These are phyloP conservation scores for Pyricularia pennisetigena DNA, from an alignment of 2,329 filamentous ascomycete genomes.

Conservation along the genomic window DNA sequence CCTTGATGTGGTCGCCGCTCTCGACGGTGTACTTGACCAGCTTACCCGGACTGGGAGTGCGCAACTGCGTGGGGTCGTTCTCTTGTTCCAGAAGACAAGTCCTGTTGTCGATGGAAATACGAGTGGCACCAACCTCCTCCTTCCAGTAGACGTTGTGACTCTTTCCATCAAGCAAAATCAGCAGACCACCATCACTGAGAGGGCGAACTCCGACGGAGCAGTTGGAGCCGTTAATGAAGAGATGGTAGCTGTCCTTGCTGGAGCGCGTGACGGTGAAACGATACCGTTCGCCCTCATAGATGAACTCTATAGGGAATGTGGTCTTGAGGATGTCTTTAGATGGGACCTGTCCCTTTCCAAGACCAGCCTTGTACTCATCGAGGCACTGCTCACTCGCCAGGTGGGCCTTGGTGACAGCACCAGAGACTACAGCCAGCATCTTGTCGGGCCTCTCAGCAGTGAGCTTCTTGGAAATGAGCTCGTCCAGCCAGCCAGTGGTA, in stretches of 20 bases:
- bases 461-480: slow-evolving; percentile 95
- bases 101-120: slow-evolving; percentile 94
- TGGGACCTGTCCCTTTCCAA: slow-evolving; percentile 96
- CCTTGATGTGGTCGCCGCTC: slow-evolving; percentile 85
- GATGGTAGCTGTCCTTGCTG: slow-evolving; percentile 85
- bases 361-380: slow-evolving; percentile 72
- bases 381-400: slow-evolving; percentile 87
- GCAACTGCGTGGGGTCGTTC: slow-evolving; percentile 95
- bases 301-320: slow-evolving; percentile 95
- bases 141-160: slow-evolving; percentile 99
- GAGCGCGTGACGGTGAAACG: slow-evolving; percentile 97
- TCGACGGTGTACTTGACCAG: slow-evolving; percentile 96
- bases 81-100: slow-evolving; percentile 96
- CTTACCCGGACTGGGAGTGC: slow-evolving; percentile 91
- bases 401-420: slow-evolving; percentile 90
- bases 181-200: slow-evolving; percentile 84
- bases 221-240: slow-evolving; percentile 98
- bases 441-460: slow-evolving; percentile 92
- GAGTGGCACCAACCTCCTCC: slow-evolving; percentile 92
- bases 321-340: slow-evolving; percentile 96
- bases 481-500: slow-evolving; percentile 96
- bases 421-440: slow-evolving; percentile 88
- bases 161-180: slow-evolving; percentile 82
- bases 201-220: slow-evolving; percentile 87
- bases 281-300: slow-evolving; percentile 93